Evolutionary conservation across 2,329 filamentous ascomycete genomes (phyloP).

Genomic region (Incumbomyces delicatus): DNA sequence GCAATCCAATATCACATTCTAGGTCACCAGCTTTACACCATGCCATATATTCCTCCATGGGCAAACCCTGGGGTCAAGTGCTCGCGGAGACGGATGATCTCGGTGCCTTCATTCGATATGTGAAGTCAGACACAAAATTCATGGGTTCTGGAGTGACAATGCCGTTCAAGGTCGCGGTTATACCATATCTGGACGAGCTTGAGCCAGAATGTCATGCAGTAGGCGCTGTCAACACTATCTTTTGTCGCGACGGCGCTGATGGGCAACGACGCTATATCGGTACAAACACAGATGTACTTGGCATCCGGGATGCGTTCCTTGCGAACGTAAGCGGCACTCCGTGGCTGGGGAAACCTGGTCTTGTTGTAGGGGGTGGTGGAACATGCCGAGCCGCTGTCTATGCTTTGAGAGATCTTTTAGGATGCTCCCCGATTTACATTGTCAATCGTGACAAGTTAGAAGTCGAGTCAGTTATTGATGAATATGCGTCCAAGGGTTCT

Average conservation of each 20-base stretch:
- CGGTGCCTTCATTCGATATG: constrained; percentile 26
- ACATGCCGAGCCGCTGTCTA: constrained; percentile 72
- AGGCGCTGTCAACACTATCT: constrained; percentile 73
- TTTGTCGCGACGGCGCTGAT: constrained; percentile 39
- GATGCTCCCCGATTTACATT: constrained; percentile 60
- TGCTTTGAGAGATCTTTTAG: constrained; percentile 60
- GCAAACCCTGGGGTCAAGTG: constrained; percentile 44
- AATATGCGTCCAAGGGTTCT: constrained; percentile 52
- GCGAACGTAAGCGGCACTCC: constrained; percentile 37
- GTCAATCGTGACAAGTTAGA: constrained; percentile 64
- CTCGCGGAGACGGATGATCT: constrained; percentile 21
- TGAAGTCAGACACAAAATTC: constrained; percentile 31
- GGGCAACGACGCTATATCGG: constrained; percentile 52
- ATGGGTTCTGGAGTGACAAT: constrained; percentile 66
- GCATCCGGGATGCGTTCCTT: constrained; percentile 62
- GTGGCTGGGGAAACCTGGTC: constrained; percentile 51
- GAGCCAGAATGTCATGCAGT: constrained; percentile 63
- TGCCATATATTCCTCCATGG: constrained; percentile 43
- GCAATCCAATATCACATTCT: constrained; percentile 48
- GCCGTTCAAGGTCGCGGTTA: constrained; percentile 69
- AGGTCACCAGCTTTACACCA: constrained; percentile 47
- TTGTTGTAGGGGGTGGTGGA: constrained; percentile 69
- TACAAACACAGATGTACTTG: constrained; percentile 73
- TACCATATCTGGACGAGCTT: constrained; percentile 61
- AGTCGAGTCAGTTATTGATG: constrained; percentile 55